phyloP scores from a whole-genome alignment of 176 grass and related monocot genomes.

The Triticum monococcum region DNA sequence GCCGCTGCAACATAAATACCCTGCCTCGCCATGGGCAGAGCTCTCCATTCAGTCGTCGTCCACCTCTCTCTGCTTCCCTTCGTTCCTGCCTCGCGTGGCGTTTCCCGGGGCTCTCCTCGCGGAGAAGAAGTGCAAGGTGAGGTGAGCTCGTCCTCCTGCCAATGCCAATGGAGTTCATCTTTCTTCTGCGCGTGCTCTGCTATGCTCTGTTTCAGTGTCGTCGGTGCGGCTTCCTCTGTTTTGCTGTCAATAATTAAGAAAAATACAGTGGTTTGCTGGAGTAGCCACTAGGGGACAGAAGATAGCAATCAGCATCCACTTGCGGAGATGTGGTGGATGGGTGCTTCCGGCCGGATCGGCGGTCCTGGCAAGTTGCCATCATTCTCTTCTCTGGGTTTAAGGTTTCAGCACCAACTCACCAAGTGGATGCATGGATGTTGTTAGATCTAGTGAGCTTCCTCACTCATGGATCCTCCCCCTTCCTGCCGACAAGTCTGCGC shows the following conservation, averaged over 20 bases:
- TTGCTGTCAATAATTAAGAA: no score
- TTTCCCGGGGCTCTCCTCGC: no score
- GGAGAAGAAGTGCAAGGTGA: not conserved
- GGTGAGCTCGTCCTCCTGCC: not conserved
- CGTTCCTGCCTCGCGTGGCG: no score
- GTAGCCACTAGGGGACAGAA: not conserved
- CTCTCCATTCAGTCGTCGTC: not conserved
- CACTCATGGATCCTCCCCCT: not conserved
- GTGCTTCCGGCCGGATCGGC: conserved; percentile 25
- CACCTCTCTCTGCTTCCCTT: no score
- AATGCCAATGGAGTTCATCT: not conserved
- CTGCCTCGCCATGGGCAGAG: not conserved
- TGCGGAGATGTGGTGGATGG: conserved; percentile 24
- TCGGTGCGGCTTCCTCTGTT: no score
- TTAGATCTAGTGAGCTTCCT: conserved; percentile 25
- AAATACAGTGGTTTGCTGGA: no score
- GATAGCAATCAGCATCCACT: not conserved
- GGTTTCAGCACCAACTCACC: not conserved
- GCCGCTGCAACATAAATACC: conserved; percentile 39
- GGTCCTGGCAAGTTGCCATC: conserved; percentile 5
- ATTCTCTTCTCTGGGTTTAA: conserved; percentile 21
- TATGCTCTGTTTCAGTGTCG: no score
- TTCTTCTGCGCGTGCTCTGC: not conserved
- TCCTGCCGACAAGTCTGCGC: conserved; percentile 13
- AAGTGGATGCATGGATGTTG: not conserved